phyloP scores from a whole-genome alignment of 2,329 filamentous ascomycete genomes.

The Lomentospora prolificans region DNA sequence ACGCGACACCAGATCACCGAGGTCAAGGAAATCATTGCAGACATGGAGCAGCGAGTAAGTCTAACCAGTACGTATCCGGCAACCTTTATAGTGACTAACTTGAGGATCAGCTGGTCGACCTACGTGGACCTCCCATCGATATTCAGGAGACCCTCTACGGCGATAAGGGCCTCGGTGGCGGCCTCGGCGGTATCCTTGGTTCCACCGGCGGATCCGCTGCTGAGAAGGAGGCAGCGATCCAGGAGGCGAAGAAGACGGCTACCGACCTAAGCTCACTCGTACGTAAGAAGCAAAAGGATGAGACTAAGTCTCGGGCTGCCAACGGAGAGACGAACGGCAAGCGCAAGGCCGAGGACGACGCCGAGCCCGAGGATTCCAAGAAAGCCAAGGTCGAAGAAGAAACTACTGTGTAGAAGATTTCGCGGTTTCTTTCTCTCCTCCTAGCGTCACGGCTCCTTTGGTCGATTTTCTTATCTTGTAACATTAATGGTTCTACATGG shows the following conservation, averaged over 20 bases:
- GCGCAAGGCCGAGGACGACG: constrained; percentile 41
- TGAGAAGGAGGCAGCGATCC: constrained; percentile 52
- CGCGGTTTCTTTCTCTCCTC: background rate
- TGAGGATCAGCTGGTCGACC: constrained; percentile 51
- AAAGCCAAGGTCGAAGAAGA: constrained; percentile 25
- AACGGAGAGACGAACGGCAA: constrained; percentile 30
- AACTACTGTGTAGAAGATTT: background rate
- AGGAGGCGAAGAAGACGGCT: constrained; percentile 64
- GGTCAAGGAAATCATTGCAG: constrained; percentile 66
- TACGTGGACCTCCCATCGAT: constrained; percentile 53
- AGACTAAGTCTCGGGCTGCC: constrained; percentile 18
- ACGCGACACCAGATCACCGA: constrained; percentile 55
- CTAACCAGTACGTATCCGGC: too few species aligned
- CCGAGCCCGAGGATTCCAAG: constrained; percentile 21
- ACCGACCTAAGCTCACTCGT: constrained; percentile 67
- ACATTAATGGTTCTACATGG: background rate
- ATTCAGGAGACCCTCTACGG: constrained; percentile 45
- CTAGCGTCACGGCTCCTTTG: background rate
- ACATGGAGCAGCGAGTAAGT: constrained; percentile 66
- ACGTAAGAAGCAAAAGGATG: constrained; percentile 48
- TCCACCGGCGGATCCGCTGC: constrained; percentile 52
- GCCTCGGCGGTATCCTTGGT: constrained; percentile 49
- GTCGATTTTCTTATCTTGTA: background rate
- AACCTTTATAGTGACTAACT: constrained; percentile 12
- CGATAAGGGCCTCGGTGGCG: constrained; percentile 19